A percentile compares a stretch with the other conserved stretches of the same genome.
phyloP scores from a whole-genome alignment of 345 rosid genomes.

The Aegle marmelos region DNA sequence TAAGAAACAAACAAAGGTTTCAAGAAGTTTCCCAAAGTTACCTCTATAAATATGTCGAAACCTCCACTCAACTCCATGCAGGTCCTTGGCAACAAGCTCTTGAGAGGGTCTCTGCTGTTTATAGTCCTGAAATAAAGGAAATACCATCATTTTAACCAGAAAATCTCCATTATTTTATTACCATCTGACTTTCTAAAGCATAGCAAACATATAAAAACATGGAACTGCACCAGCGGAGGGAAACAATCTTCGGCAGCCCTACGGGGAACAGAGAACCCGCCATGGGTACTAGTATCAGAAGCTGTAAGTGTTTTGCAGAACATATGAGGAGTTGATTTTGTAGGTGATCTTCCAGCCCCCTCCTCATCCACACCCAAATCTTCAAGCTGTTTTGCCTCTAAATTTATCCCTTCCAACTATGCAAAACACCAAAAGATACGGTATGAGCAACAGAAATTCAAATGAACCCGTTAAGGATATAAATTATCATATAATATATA shows the following conservation, averaged over 20 bases:
- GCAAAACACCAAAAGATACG: conserved; percentile 14
- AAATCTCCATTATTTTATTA: neutral
- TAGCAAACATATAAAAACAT: neutral
- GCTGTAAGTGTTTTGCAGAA: conserved; percentile 90
- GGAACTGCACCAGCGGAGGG: conserved; percentile 58
- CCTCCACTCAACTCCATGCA: conserved; percentile 88
- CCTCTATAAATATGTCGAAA: conserved; percentile 92
- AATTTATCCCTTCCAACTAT: conserved; percentile 50
- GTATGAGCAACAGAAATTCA: conserved; percentile 6
- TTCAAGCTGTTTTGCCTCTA: conserved; percentile 47
- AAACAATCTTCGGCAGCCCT: conserved; percentile 94
- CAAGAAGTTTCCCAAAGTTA: conserved; percentile 10
- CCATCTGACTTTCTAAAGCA: neutral
- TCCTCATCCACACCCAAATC: conserved; percentile 53
- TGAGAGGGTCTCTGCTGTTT: conserved; percentile 89
- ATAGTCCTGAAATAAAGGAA: conserved; percentile 53
- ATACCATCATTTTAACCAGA: neutral
- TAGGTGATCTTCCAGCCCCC: conserved; percentile 45
- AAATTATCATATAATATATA: neutral
- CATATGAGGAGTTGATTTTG: conserved; percentile 73
- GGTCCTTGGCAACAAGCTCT: conserved; percentile 84
- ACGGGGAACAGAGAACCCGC: conserved; percentile 91
- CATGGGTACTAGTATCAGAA: conserved; percentile 93
- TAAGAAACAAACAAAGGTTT: neutral
- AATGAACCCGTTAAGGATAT: neutral